Conservation (phyloP, 495 filamentous ascomycete species). For the Bathelium albidoporum region DNA sequence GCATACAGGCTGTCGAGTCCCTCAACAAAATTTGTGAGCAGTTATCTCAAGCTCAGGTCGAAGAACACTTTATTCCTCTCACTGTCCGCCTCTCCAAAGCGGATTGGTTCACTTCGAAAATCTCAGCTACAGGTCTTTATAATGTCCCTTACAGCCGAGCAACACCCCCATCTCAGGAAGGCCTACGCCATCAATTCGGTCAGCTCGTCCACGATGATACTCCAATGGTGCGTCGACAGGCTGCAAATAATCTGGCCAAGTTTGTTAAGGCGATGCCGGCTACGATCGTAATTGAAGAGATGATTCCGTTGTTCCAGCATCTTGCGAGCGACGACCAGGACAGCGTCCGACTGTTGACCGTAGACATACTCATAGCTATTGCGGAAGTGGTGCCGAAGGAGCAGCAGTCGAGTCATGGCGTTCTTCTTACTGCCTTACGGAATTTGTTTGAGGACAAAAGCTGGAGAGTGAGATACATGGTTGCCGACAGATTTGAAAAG, state of each 20-base stretch:
- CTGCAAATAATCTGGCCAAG: slow-evolving; percentile 91
- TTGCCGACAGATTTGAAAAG: slow-evolving; percentile 97
- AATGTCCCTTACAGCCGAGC: slow-evolving; percentile 86
- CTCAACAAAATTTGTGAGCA: slow-evolving; percentile 97
- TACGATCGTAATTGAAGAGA: slow-evolving; percentile 85
- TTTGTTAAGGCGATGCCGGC: slow-evolving; percentile 95
- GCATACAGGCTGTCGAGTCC: slow-evolving; percentile 80
- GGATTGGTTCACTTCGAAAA: slow-evolving; percentile 99
- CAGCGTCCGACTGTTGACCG: slow-evolving; percentile 88
- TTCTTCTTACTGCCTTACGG: slow-evolving; percentile 78
- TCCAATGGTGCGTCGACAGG: slow-evolving; percentile 94
- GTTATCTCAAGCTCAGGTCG: slow-evolving; percentile 80
- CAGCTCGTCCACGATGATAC: slow-evolving; percentile 95
- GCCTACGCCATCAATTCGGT: slow-evolving; percentile 78
- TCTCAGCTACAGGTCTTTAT: slow-evolving; percentile 92
- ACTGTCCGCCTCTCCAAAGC: slow-evolving; percentile 92
- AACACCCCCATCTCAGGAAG: slow-evolving; percentile 71
- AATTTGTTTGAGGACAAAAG: slow-evolving; percentile 97
- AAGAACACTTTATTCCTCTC: slow-evolving; percentile 92
- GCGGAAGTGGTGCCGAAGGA: slow-evolving; percentile 97
- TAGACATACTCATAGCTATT: slow-evolving; percentile 92
- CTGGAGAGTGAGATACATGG: slow-evolving; percentile 98
- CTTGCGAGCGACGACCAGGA: slow-evolving; percentile 93
- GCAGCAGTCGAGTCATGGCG: slow-evolving; percentile 90
- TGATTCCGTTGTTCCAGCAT: slow-evolving; percentile 98